Conservation (phyloP, 768 basidiomycete species). For the Podaxis sp. region DNA sequence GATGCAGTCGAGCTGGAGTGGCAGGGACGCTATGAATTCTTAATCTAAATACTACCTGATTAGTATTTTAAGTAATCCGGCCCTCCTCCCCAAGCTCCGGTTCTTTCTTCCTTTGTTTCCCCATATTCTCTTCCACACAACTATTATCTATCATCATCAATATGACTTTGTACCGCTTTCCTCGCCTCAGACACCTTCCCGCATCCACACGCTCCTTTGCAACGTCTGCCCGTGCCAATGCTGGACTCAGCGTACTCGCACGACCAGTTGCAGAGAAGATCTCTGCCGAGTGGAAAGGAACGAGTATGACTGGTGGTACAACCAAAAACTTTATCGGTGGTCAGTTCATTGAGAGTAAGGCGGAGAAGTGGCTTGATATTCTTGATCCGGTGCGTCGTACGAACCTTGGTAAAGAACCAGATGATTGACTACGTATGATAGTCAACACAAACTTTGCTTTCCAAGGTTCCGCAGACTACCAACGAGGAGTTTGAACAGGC, state of each 20-base stretch:
- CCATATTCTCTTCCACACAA: neutral
- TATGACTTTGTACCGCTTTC: constrained; percentile 30
- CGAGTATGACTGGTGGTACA: constrained; percentile 75
- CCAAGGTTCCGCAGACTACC: constrained; percentile 88
- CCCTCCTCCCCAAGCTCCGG: constrained; percentile 3
- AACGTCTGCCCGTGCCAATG: constrained; percentile 39
- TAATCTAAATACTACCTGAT: too few relatives aligned
- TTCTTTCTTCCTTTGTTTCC: neutral
- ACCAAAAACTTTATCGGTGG: constrained; percentile 94
- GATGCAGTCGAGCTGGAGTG: constrained; percentile 1
- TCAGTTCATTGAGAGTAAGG: constrained; percentile 79
- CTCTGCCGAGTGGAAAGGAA: constrained; percentile 81
- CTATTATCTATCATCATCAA: constrained; percentile 8
- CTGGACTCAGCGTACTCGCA: constrained; percentile 47
- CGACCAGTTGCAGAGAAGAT: constrained; percentile 63
- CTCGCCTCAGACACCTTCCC: constrained; percentile 24
- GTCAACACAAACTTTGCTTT: constrained; percentile 89
- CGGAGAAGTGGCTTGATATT: constrained; percentile 79
- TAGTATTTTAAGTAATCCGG: constrained; percentile 1
- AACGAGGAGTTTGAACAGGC: constrained; percentile 76
- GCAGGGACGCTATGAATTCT: too few relatives aligned
- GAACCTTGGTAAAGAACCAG: neutral
- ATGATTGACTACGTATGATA: constrained; percentile 23
- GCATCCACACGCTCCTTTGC: constrained; percentile 32
- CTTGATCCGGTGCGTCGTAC: constrained; percentile 66